Conservation (phyloP, 2,329 filamentous ascomycete species). For the Periconia sp. region DNA sequence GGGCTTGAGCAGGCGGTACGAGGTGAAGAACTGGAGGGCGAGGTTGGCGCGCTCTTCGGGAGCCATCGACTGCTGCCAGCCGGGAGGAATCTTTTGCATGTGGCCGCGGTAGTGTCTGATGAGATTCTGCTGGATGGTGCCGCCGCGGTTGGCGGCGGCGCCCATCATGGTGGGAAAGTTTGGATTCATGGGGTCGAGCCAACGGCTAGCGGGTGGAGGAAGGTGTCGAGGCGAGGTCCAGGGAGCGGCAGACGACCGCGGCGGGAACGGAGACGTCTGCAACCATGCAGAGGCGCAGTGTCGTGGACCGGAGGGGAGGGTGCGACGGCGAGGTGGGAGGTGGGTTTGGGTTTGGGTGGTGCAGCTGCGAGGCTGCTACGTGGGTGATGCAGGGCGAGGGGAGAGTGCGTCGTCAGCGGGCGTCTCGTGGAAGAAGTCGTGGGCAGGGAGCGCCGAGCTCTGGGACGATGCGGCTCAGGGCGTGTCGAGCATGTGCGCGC, state of each 20-base stretch:
- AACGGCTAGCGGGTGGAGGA: slow-evolving; percentile 2
- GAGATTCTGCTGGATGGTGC: slow-evolving; percentile 27
- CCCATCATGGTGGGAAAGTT: slow-evolving; percentile 35
- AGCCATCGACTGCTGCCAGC: slow-evolving; percentile 40
- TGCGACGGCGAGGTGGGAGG: neutral
- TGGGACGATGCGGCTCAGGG: too few relatives aligned
- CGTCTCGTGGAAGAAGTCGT: neutral
- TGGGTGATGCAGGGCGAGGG: too few relatives aligned
- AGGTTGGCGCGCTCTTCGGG: slow-evolving; percentile 41
- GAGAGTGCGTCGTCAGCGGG: neutral
- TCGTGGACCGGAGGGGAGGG: neutral
- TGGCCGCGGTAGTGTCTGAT: slow-evolving; percentile 34
- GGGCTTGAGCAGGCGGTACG: slow-evolving; percentile 40
- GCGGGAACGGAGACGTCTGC: slow-evolving; percentile 14
- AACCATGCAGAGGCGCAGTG: slow-evolving; percentile 24
- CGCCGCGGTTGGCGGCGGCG: slow-evolving; percentile 23
- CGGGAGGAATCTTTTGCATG: slow-evolving; percentile 32
- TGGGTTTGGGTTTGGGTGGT: neutral
- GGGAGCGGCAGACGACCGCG: slow-evolving; percentile 27
- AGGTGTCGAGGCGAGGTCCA: slow-evolving; percentile 8
- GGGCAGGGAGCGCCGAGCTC: too few relatives aligned
- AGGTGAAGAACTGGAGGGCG: slow-evolving; percentile 41
- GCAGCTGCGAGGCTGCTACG: neutral
- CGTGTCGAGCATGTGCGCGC: too few relatives aligned
- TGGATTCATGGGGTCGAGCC: slow-evolving; percentile 34